Conservation (phyloP, 2,329 filamentous ascomycete species). For the Ceratocystiopsis sp. region DNA sequence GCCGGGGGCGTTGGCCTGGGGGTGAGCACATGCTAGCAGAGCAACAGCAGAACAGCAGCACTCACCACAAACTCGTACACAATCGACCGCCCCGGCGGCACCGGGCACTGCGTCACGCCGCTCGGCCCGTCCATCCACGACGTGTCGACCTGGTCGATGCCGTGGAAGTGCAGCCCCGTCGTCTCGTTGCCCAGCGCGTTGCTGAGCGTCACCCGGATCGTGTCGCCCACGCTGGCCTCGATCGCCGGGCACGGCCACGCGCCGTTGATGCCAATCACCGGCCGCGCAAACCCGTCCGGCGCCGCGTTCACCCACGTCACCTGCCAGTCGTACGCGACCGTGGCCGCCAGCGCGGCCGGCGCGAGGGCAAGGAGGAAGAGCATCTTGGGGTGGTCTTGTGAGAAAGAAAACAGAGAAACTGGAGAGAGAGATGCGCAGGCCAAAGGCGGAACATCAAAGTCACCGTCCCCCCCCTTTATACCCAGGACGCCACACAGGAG, state of each 20-base stretch:
- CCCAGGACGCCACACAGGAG: no score
- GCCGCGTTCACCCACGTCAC: conserved; percentile 22
- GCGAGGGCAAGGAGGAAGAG: conserved; percentile 8
- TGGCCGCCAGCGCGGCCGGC: conserved; percentile 13
- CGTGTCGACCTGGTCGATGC: conserved; percentile 35
- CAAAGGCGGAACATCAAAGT: neutral
- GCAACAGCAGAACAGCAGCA: neutral
- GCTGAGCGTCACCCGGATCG: conserved; percentile 28
- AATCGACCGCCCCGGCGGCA: conserved; percentile 33
- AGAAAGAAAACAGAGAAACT: neutral
- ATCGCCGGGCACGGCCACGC: conserved; percentile 43
- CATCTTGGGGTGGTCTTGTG: neutral
- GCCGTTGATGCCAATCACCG: conserved; percentile 38
- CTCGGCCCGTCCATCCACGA: conserved; percentile 41
- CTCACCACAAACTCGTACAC: conserved; percentile 33
- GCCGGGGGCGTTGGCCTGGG: conserved; percentile 22
- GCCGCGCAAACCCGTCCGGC: conserved; percentile 20
- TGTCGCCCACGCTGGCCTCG: conserved; percentile 33
- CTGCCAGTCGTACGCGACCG: conserved; percentile 21
- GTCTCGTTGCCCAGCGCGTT: conserved; percentile 36
- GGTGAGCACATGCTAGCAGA: neutral
- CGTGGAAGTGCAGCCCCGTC: conserved; percentile 40
- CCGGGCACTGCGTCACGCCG: conserved; percentile 35
- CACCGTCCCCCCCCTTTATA: no score
- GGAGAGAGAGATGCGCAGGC: neutral